Evolutionary conservation across 352 stramenopile genomes (phyloP).

Genomic region (Phytophthora multivora): DNA sequence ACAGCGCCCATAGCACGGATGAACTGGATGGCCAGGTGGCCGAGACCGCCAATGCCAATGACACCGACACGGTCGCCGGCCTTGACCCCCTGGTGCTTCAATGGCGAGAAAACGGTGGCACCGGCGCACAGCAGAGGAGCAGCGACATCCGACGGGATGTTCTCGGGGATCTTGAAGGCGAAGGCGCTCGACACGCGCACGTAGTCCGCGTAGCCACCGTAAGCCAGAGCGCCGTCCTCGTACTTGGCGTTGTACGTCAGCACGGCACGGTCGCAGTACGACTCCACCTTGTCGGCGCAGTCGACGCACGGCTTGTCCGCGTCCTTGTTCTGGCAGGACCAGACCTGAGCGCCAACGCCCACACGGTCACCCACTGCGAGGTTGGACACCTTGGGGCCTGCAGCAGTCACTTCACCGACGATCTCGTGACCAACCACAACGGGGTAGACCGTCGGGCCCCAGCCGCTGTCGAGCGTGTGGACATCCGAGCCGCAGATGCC

Average conservation of each 20-base stretch:
- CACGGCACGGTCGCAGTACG: constrained; percentile 60
- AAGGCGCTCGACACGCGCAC: constrained; percentile 75
- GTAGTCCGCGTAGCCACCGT: constrained; percentile 76
- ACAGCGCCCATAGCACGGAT: constrained; percentile 61
- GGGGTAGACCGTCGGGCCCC: constrained; percentile 47
- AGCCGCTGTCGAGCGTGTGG: constrained; percentile 55
- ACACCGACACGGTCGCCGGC: constrained; percentile 65
- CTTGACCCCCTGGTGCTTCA: constrained; percentile 63
- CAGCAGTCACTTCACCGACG: constrained; percentile 48
- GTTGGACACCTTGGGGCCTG: constrained; percentile 55
- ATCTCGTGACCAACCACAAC: constrained; percentile 64
- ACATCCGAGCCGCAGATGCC: constrained; percentile 67
- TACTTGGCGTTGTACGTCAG: constrained; percentile 62
- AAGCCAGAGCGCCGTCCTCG: constrained; percentile 47
- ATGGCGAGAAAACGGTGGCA: constrained; percentile 79
- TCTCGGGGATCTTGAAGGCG: constrained; percentile 67
- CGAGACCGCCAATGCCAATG: constrained; percentile 82
- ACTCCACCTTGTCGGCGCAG: constrained; percentile 63
- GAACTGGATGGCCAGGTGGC: constrained; percentile 87
- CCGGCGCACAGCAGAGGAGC: constrained; percentile 83
- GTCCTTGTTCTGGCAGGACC: constrained; percentile 69
- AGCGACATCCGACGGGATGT: constrained; percentile 46
- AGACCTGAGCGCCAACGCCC: constrained; percentile 82
- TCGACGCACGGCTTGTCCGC: constrained; percentile 57
- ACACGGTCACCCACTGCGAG: constrained; percentile 78